Evolutionary conservation across 352 stramenopile genomes (phyloP).

Genomic region (Detonula confervacea): DNA sequence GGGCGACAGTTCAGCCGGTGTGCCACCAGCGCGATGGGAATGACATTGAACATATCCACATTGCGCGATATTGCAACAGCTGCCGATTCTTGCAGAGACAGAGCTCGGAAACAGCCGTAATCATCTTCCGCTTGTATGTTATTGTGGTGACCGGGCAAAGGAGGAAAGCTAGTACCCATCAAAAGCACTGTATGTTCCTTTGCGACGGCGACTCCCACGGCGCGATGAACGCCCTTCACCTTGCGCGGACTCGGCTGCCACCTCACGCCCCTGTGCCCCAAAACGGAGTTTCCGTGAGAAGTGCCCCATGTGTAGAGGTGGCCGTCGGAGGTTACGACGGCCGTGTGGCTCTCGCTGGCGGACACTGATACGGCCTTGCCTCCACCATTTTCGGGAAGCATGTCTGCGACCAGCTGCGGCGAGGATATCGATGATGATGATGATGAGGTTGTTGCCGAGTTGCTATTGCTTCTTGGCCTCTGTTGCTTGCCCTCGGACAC

Average conservation of each 20-base stretch:
- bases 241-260: conserved; percentile 74
- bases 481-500: conserved; percentile 22
- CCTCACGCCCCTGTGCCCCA: conserved; percentile 76
- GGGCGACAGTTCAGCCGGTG: conserved; percentile 55
- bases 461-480: conserved; percentile 30
- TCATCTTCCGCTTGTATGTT: too few relatives aligned
- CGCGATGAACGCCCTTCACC: conserved; percentile 75
- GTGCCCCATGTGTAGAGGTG: conserved; percentile 84
- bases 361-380: conserved; percentile 75
- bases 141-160: conserved; percentile 24
- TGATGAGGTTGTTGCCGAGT: background rate
- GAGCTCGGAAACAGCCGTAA: background rate
- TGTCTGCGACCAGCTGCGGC: conserved; percentile 75
- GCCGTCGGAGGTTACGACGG: conserved; percentile 76
- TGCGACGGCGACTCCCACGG: conserved; percentile 71
- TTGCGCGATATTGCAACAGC: conserved; percentile 65
- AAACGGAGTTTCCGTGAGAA: conserved; percentile 62
- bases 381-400: conserved; percentile 82
- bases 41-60: conserved; percentile 84
- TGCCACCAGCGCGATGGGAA: conserved; percentile 74
- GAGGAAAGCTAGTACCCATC: conserved; percentile 75
- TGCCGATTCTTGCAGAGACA: conserved; percentile 64
- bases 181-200: conserved; percentile 84
- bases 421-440: conserved; percentile 46
- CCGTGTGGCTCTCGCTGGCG: conserved; percentile 79